Evolutionary conservation across 2,329 filamentous ascomycete genomes (phyloP).

Genomic region (Stenocarpella maydis): DNA sequence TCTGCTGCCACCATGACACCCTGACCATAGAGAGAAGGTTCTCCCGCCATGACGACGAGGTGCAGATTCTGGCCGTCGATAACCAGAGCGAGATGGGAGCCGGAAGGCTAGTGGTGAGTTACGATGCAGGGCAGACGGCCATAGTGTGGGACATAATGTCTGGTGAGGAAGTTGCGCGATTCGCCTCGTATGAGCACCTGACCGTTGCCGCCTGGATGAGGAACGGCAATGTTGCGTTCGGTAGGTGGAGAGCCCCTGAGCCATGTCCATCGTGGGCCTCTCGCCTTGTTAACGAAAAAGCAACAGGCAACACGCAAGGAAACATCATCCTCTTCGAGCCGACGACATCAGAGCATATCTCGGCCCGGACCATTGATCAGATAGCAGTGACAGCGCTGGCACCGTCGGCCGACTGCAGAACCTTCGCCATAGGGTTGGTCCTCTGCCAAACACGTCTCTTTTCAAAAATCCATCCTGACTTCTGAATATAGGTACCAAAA

Average conservation of each 20-base stretch:
- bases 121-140: constrained; percentile 87
- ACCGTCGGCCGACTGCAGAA: constrained; percentile 87
- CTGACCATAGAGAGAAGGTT: constrained; percentile 89
- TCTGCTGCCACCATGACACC: constrained; percentile 93
- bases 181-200: constrained; percentile 88
- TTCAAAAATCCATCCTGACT: constrained; percentile 33
- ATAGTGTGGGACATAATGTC: constrained; percentile 98
- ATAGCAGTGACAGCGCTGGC: constrained; percentile 95
- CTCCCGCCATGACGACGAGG: constrained; percentile 81
- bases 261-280: neutral
- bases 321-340: constrained; percentile 96
- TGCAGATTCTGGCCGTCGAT: constrained; percentile 86
- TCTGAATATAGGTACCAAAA: constrained; percentile 79
- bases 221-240: constrained; percentile 96
- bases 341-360: constrained; percentile 90
- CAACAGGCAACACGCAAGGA: constrained; percentile 85
- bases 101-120: constrained; percentile 89
- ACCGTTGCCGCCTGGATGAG: constrained; percentile 92
- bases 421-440: constrained; percentile 90
- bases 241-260: constrained; percentile 59
- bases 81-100: constrained; percentile 88
- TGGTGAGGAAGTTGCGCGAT: constrained; percentile 89
- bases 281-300: constrained; percentile 39
- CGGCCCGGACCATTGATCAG: constrained; percentile 86
- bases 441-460: neutral